Percentiles rank a stretch among this genome's conserved stretches.
These are phyloP conservation scores for Sorghum bicolor DNA, from an alignment of 176 grass and related monocot genomes.

Conservation along the genomic window DNA sequence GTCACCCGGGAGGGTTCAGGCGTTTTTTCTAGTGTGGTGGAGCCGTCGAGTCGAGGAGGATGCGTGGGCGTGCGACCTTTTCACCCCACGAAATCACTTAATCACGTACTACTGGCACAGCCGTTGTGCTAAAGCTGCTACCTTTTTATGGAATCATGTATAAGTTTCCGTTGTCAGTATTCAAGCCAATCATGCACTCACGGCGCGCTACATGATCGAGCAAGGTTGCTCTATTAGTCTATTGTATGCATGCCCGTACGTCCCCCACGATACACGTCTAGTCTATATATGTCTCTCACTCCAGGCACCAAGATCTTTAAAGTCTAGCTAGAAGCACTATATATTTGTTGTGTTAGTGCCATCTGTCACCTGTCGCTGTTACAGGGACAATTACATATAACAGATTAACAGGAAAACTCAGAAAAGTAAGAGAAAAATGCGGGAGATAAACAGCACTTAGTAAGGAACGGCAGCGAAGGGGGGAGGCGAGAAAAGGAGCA, in stretches of 20 bases:
- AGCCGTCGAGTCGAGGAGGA: constrained; percentile 1
- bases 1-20: too few relatives aligned
- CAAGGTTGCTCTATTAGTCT: neutral
- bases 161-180: too few relatives aligned
- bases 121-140: neutral
- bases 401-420: neutral
- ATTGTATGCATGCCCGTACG: neutral
- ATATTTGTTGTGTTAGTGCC: too few relatives aligned
- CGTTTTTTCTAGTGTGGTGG: neutral
- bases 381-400: neutral
- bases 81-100: too few relatives aligned
- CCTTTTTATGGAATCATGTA: neutral
- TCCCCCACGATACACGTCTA: neutral
- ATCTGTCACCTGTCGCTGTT: neutral
- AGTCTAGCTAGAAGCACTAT: neutral
- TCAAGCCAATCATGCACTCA: too few relatives aligned
- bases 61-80: neutral
- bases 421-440: neutral
- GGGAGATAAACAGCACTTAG: neutral
- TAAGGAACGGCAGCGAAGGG: neutral
- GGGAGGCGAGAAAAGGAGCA: neutral
- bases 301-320: neutral
- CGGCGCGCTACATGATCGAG: too few relatives aligned
- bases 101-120: too few relatives aligned
- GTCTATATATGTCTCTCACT: neutral